phyloP scores from a whole-genome alignment of 2,329 filamentous ascomycete species.

The Clathrospora elynae region DNA sequence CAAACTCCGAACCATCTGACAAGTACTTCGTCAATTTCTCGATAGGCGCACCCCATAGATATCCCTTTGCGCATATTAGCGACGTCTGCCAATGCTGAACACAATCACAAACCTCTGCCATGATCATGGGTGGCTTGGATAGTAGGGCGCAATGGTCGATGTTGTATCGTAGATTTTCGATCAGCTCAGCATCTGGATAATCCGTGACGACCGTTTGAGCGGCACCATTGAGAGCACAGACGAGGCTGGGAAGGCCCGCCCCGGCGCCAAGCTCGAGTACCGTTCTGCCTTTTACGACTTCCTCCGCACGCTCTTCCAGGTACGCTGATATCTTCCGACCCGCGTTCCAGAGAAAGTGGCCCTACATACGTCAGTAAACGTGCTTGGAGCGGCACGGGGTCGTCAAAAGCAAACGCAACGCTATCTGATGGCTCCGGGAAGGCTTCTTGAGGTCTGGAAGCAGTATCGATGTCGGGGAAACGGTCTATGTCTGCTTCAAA shows the following conservation, averaged over 20 bases:
- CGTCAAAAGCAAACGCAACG: background rate
- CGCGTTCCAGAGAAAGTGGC: slow-evolving; percentile 90
- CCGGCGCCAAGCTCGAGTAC: slow-evolving; percentile 89
- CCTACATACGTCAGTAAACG: slow-evolving; percentile 50
- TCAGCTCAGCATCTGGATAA: slow-evolving; percentile 83
- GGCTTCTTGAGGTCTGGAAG: background rate
- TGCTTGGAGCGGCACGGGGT: background rate
- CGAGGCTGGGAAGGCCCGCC: slow-evolving; percentile 80
- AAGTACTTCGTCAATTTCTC: slow-evolving; percentile 64
- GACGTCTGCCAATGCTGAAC: background rate
- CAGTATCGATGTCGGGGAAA: slow-evolving; percentile 1
- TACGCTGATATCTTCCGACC: slow-evolving; percentile 77
- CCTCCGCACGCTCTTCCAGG: slow-evolving; percentile 69
- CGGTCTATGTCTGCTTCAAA: slow-evolving; percentile 5
- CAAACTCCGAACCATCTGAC: slow-evolving; percentile 62
- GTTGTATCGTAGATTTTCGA: slow-evolving; percentile 79
- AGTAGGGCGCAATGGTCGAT: slow-evolving; percentile 62
- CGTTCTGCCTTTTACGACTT: slow-evolving; percentile 67
- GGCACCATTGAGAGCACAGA: slow-evolving; percentile 75
- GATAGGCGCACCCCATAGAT: slow-evolving; percentile 78
- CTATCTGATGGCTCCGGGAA: background rate
- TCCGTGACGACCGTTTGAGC: slow-evolving; percentile 75
- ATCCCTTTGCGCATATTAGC: slow-evolving; percentile 60
- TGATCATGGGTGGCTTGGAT: slow-evolving; percentile 44
- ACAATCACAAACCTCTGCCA: slow-evolving; percentile 41